Evolutionary conservation across 2,329 filamentous ascomycete species (phyloP), one percentile per base, ranked within the genome.

Genomic region (Cladophialophora yegresii): DNA sequence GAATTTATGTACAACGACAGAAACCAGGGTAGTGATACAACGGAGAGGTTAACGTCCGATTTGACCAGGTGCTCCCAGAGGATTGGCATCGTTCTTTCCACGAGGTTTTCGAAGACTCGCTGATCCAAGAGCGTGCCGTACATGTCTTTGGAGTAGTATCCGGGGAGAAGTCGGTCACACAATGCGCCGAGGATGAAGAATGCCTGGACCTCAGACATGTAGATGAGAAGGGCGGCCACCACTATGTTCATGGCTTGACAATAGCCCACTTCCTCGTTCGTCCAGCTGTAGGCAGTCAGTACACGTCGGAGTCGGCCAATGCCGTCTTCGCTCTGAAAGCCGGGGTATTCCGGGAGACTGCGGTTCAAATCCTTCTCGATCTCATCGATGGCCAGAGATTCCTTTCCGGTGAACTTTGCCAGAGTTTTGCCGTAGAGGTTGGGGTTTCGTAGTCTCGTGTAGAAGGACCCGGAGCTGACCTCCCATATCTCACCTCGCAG

Each of bases 241-340:
- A 99, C 95, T 71, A 99, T 99, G 77, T 99, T 99, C 95, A 99
- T 99, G 67, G 95, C 95, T 78, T 99, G 95, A 77, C 95, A 99
- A 78, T 99, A 99, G 70, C 95, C 95, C 61, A 99, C 93, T 70
- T 97, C 92, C 59, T 91, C 85, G 73, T 99, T 95, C 55, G 89
- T 91, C 95, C 95, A 99, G 78, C 93, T 97, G 80, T 99, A 99
- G 4, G 95, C 95, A 1, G 93, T 98, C 61, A 99, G 83, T 43
- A 99, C 95, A 63, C 93, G 86, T 65, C 95, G 88, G 67, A 99
- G 82, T 22, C 95, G 86, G 51, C 89, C 91, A 69, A 99, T 99
- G 16, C 95, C 95, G 73, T 97, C 93, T 75, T 96, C 90, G 73
- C 89, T 96, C 78, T 99, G 95, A 74, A 97, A 99, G 0, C 95